These are phyloP conservation scores for Polyplosphaeria fusca DNA, from an alignment of 495 filamentous ascomycete species.

Conservation along the genomic window DNA sequence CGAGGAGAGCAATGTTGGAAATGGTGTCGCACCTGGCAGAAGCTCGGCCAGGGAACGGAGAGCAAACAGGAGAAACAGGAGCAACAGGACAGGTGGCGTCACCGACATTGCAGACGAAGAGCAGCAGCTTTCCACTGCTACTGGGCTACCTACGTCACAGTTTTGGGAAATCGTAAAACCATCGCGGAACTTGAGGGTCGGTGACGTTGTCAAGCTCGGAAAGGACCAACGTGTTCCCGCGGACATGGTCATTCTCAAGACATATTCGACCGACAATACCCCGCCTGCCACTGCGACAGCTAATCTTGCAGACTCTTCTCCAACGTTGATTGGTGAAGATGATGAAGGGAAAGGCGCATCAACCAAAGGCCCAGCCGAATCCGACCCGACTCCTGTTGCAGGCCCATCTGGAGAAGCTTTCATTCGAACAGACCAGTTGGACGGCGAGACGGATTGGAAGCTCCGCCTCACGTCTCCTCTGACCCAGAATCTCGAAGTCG, in stretches of 20 bases:
- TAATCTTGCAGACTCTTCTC: slow-evolving; percentile 34
- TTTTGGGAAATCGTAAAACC: slow-evolving; percentile 68
- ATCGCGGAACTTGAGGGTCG: slow-evolving; percentile 87
- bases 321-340: slow-evolving; percentile 45
- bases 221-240: slow-evolving; percentile 92
- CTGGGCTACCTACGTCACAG: slow-evolving; percentile 42
- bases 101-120: slow-evolving; percentile 45
- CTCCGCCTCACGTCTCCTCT: slow-evolving; percentile 79
- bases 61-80: slow-evolving; percentile 24
- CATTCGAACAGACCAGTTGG: slow-evolving; percentile 94
- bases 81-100: slow-evolving; percentile 34
- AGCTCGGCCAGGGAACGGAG: slow-evolving; percentile 25
- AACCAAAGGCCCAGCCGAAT: neutral
- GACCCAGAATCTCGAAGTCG: slow-evolving; percentile 67
- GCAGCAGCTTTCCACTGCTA: slow-evolving; percentile 40
- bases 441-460: slow-evolving; percentile 99
- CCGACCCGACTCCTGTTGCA: neutral
- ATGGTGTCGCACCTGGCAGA: slow-evolving; percentile 22
- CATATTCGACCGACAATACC: slow-evolving; percentile 61
- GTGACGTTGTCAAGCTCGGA: slow-evolving; percentile 85
- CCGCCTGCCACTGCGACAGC: slow-evolving; percentile 30
- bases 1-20: slow-evolving; percentile 37
- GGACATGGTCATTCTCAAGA: slow-evolving; percentile 90
- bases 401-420: slow-evolving; percentile 77
- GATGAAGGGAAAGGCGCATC: slow-evolving; percentile 33